Conservation (phyloP, 768 basidiomycete genomes). For the Rhizopogon salebrosus region DNA sequence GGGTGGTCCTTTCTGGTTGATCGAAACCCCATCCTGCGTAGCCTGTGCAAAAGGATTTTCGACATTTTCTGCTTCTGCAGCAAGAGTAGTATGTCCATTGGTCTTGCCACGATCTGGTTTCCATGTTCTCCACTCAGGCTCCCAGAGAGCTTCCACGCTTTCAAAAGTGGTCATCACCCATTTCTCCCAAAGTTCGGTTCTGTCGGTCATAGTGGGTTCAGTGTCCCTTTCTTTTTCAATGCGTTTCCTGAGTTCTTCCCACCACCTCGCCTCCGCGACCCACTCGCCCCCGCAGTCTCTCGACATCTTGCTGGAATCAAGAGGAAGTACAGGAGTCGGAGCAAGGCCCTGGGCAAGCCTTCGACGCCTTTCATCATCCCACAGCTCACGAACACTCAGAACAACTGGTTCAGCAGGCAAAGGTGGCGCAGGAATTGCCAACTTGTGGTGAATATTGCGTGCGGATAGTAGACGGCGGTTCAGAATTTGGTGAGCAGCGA, state of each 20-base stretch:
- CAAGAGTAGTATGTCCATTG: conserved; percentile 20
- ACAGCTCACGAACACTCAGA: conserved; percentile 84
- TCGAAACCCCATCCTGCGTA: conserved; percentile 13
- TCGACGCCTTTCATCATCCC: conserved; percentile 91
- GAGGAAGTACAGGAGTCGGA: conserved; percentile 69
- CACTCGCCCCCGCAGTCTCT: conserved; percentile 57
- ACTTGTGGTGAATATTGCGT: conserved; percentile 62
- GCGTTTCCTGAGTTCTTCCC: conserved; percentile 62
- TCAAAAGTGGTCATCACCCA: conserved; percentile 88
- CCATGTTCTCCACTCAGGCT: conserved; percentile 54
- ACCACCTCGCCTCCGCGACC: conserved; percentile 70
- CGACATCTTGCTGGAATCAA: conserved; percentile 60
- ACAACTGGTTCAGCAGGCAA: conserved; percentile 70
- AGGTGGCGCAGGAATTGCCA: conserved; percentile 51
- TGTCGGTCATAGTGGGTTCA: conserved; percentile 18
- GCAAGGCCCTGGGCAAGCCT: conserved; percentile 60
- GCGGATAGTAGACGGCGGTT: conserved; percentile 67
- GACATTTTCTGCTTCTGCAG: conserved; percentile 9
- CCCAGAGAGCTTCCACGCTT: conserved; percentile 86
- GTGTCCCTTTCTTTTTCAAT: conserved; percentile 44
- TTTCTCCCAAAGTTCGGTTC: conserved; percentile 50
- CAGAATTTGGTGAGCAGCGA: conserved; percentile 74
- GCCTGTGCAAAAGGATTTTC: conserved; percentile 21
- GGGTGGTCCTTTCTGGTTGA: neutral
- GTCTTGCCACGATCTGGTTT: conserved; percentile 29